Evolutionary conservation across 2,329 filamentous ascomycete genomes (phyloP).

Genomic region (Plectosphaerella sp.): DNA sequence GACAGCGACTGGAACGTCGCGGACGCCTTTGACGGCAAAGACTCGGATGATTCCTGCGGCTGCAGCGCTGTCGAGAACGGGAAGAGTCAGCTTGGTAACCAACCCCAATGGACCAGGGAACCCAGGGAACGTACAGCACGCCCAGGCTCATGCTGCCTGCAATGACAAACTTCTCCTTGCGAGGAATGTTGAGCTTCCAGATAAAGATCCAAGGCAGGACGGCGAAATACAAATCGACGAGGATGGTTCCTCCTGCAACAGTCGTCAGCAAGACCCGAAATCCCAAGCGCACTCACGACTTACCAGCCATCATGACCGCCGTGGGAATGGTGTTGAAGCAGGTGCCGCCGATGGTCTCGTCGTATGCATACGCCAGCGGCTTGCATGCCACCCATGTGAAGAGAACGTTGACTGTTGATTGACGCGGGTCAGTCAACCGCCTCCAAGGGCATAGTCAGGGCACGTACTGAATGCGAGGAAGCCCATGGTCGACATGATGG

Average conservation of each 20-base stretch:
- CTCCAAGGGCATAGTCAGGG: not conserved
- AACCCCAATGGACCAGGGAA: not conserved
- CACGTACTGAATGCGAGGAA: not conserved
- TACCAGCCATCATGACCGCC: constrained; percentile 12
- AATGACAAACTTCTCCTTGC: constrained; percentile 29
- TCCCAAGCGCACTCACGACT: constrained; percentile 4
- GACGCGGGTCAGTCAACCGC: not conserved
- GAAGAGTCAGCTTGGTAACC: not conserved
- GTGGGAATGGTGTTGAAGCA: constrained; percentile 12
- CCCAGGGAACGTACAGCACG: constrained; percentile 24
- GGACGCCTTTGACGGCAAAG: constrained; percentile 4
- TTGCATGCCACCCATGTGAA: constrained; percentile 14
- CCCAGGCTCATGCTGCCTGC: constrained; percentile 29
- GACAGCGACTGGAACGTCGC: constrained; percentile 11
- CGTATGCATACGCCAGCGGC: constrained; percentile 11
- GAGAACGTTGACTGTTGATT: not conserved
- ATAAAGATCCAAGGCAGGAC: constrained; percentile 38
- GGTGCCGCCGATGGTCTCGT: constrained; percentile 9
- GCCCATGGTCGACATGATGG: constrained; percentile 15
- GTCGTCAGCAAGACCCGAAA: not conserved
- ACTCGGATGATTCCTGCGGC: constrained; percentile 1
- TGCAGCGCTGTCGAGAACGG: not conserved
- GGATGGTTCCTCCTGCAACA: constrained; percentile 9
- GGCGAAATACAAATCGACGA: constrained; percentile 32
- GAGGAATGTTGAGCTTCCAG: constrained; percentile 30